Conservation (phyloP, 352 stramenopile genomes). For the Lagenidium giganteum region DNA sequence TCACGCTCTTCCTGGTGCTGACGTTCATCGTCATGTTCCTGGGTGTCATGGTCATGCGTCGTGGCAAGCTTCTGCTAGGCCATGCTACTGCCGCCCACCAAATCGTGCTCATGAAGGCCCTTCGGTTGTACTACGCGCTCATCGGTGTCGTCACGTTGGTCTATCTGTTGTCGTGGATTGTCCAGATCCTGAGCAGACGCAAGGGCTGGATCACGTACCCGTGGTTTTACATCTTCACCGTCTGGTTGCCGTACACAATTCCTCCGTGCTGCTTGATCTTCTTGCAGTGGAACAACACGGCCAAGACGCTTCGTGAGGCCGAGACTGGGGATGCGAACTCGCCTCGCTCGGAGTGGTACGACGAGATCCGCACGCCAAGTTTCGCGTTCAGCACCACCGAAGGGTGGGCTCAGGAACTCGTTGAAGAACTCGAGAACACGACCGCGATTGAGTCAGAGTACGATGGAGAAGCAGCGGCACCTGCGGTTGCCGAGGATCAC, state of each 20-base stretch:
- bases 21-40: constrained; percentile 78
- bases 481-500: constrained; percentile 36
- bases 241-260: constrained; percentile 83
- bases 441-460: constrained; percentile 22
- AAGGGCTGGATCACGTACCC: constrained; percentile 66
- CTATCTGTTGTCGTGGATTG: constrained; percentile 79
- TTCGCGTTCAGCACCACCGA: constrained; percentile 70
- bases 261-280: constrained; percentile 84
- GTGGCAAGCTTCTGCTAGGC: constrained; percentile 65
- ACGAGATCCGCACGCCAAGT: constrained; percentile 72
- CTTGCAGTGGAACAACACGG: constrained; percentile 84
- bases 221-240: constrained; percentile 88
- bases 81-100: constrained; percentile 70
- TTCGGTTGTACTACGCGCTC: constrained; percentile 81
- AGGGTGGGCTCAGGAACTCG: constrained; percentile 44
- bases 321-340: constrained; percentile 31
- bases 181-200: constrained; percentile 71
- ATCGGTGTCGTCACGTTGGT: constrained; percentile 83
- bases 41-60: constrained; percentile 83
- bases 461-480: constrained; percentile 1
- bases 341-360: constrained; percentile 51
- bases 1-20: constrained; percentile 69
- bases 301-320: constrained; percentile 72
- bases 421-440: constrained; percentile 30
- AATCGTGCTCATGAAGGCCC: constrained; percentile 76